Percentiles rank a stretch among this genome's conserved stretches.
Evolutionary conservation across 148 eudicot species (phyloP).

Genomic region (Selenicereus undatus): DNA sequence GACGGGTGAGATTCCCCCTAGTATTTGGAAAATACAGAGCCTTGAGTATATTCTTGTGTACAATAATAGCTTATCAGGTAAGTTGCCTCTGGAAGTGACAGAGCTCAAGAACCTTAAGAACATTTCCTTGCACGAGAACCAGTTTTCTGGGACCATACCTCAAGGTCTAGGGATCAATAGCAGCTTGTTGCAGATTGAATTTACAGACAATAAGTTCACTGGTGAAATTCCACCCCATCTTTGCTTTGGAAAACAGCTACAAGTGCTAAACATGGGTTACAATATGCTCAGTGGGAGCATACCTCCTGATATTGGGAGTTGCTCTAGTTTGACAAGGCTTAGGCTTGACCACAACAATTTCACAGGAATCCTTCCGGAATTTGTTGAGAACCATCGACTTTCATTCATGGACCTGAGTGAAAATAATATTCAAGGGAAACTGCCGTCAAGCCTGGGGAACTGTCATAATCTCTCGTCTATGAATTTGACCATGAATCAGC

Average conservation of each 20-base stretch:
- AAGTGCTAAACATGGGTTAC: slow-evolving; percentile 39
- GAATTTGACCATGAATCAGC: slow-evolving; percentile 52
- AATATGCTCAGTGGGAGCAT: slow-evolving; percentile 61
- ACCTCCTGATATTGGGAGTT: slow-evolving; percentile 58
- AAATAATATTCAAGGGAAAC: slow-evolving; percentile 45
- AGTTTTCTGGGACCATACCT: slow-evolving; percentile 66
- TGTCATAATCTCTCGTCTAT: slow-evolving; percentile 42
- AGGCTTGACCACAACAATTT: slow-evolving; percentile 57
- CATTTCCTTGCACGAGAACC: slow-evolving; percentile 51
- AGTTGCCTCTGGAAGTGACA: slow-evolving; percentile 54
- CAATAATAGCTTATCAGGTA: slow-evolving; percentile 51
- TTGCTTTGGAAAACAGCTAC: slow-evolving; percentile 49
- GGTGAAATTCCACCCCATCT: slow-evolving; percentile 66
- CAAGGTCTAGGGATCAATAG: slow-evolving; percentile 53
- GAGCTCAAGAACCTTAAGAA: slow-evolving; percentile 46
- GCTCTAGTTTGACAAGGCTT: slow-evolving; percentile 53
- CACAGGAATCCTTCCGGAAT: slow-evolving; percentile 60
- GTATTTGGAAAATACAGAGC: slow-evolving; percentile 60
- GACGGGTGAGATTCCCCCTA: slow-evolving; percentile 60
- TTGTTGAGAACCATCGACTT: slow-evolving; percentile 33
- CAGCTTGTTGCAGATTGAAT: slow-evolving; percentile 48
- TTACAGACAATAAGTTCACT: slow-evolving; percentile 58
- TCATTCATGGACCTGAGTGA: slow-evolving; percentile 50
- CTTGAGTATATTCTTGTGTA: slow-evolving; percentile 49
- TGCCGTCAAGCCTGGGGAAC: slow-evolving; percentile 51